phyloP scores from a whole-genome alignment of 2,329 filamentous ascomycete species.

The Beauveria sp. region DNA sequence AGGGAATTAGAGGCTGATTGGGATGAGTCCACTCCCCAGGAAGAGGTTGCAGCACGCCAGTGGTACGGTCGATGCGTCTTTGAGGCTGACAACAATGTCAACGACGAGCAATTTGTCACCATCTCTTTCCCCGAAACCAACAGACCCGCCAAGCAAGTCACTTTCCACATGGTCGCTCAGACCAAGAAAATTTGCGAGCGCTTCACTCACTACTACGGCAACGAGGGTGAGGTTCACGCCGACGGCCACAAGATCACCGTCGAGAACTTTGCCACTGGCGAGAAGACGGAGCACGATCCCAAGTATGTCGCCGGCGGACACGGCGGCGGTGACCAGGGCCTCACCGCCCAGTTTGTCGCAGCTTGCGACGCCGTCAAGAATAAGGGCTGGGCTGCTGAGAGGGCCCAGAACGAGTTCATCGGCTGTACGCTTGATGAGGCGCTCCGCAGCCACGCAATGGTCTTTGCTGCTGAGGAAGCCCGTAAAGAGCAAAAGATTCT shows the following conservation, averaged over 20 bases:
- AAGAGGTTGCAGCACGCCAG: conserved; percentile 44
- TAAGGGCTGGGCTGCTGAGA: conserved; percentile 53
- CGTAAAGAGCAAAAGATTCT: conserved; percentile 62
- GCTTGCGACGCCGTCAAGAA: conserved; percentile 77
- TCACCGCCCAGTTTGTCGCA: conserved; percentile 73
- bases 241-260: conserved; percentile 72
- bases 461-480: conserved; percentile 91
- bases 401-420: conserved; percentile 67
- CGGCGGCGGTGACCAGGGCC: conserved; percentile 39
- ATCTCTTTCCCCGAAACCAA: conserved; percentile 72
- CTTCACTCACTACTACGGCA: conserved; percentile 79
- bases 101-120: conserved; percentile 85
- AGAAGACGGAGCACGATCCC: conserved; percentile 24
- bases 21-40: conserved; percentile 36
- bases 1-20: conserved; percentile 46
- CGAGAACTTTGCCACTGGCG: conserved; percentile 45
- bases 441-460: conserved; percentile 82
- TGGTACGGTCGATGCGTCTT: conserved; percentile 96
- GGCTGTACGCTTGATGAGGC: conserved; percentile 82
- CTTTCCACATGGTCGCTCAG: conserved; percentile 90
- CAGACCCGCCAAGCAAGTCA: conserved; percentile 71
- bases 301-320: conserved; percentile 30
- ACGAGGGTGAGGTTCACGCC: conserved; percentile 76
- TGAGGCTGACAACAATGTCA: conserved; percentile 87
- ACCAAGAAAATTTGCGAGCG: conserved; percentile 82